phyloP scores from a whole-genome alignment of 2,329 filamentous ascomycete species.

The Neopestalotiopsis rosae region DNA sequence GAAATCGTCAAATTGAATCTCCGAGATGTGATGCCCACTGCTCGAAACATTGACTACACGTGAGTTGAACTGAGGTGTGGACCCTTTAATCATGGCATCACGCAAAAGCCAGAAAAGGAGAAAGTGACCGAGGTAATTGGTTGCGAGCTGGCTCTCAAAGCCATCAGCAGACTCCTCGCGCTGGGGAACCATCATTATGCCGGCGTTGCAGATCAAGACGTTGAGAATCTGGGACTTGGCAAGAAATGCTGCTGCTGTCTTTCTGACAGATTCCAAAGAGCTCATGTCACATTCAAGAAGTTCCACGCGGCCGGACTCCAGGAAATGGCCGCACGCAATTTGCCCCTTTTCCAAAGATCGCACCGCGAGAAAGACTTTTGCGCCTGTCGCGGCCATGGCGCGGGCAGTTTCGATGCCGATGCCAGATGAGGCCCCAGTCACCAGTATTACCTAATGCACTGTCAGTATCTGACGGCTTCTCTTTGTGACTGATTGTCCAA shows the following conservation, averaged over 20 bases:
- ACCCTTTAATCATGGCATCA: slow-evolving; percentile 17
- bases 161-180: slow-evolving; percentile 31
- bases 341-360: slow-evolving; percentile 24
- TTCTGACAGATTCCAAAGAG: slow-evolving; percentile 22
- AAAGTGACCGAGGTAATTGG: slow-evolving; percentile 26
- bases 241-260: slow-evolving; percentile 22
- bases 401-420: slow-evolving; percentile 23
- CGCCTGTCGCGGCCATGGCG: slow-evolving; percentile 22
- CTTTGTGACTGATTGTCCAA: not conserved
- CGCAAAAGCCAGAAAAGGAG: slow-evolving; percentile 26
- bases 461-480: too few species aligned
- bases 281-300: slow-evolving; percentile 24
- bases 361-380: slow-evolving; percentile 24
- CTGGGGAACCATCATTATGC: slow-evolving; percentile 35
- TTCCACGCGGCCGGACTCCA: slow-evolving; percentile 22
- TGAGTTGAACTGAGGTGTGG: slow-evolving; percentile 28
- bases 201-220: slow-evolving; percentile 27
- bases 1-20: slow-evolving; percentile 43
- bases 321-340: slow-evolving; percentile 17
- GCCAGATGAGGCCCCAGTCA: slow-evolving; percentile 25
- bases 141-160: slow-evolving; percentile 27
- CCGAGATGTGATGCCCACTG: slow-evolving; percentile 41
- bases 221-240: slow-evolving; percentile 23
- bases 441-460: slow-evolving; percentile 21
- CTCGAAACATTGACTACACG: slow-evolving; percentile 51